Conservation (phyloP, 306 rosid species). For the Quercus alba region DNA sequence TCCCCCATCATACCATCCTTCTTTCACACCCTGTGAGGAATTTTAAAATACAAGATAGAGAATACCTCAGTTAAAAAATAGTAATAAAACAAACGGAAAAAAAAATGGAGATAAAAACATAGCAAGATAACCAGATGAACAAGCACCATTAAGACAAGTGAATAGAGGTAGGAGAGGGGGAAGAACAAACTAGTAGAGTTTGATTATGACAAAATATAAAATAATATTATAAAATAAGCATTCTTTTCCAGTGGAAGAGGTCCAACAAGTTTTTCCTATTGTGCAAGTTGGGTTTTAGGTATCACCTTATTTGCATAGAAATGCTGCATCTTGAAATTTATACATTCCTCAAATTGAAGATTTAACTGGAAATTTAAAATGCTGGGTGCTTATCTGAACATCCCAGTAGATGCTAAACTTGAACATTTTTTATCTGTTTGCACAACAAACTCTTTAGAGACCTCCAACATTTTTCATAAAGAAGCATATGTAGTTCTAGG, state of each 20-base stretch:
- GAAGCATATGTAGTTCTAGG: background rate
- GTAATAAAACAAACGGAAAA: background rate
- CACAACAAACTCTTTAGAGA: too few relatives aligned
- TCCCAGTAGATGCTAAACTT: background rate
- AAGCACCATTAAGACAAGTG: conserved; percentile 6
- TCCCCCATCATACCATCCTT: conserved; percentile 99
- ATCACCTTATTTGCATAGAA: background rate
- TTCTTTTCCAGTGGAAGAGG: background rate
- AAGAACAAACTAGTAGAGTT: background rate
- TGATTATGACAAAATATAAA: background rate
- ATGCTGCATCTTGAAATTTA: background rate
- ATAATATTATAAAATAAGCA: background rate
- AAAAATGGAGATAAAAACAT: background rate
- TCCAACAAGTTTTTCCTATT: background rate
- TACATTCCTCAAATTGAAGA: background rate
- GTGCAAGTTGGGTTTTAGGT: background rate
- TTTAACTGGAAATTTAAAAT: background rate
- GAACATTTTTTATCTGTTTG: too few relatives aligned
- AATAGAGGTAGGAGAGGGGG: background rate
- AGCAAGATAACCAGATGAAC: conserved; percentile 9
- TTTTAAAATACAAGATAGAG: conserved; percentile 14
- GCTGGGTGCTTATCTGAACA: background rate
- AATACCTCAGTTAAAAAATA: conserved; percentile 11
- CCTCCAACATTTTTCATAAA: too few relatives aligned
- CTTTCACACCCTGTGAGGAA: conserved; percentile 57